Percentiles rank a stretch among this genome's conserved stretches.
Conservation (phyloP, 768 basidiomycete genomes). For the Panellus pusillus region DNA sequence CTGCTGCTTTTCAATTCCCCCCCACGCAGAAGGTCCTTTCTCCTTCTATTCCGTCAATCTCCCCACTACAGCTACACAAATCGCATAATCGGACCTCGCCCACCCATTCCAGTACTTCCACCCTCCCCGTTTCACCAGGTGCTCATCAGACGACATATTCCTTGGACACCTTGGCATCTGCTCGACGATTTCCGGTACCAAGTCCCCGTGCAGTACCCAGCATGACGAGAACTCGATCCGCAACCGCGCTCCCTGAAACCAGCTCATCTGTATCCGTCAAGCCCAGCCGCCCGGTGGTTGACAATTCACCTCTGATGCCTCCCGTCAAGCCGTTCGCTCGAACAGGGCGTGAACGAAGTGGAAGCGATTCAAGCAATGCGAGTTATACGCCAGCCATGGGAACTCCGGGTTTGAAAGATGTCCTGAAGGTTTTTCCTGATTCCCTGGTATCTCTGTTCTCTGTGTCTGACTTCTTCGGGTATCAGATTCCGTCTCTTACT, state of each 20-base stretch:
- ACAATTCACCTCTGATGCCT: slow-evolving; percentile 33
- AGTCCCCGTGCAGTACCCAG: slow-evolving; percentile 31
- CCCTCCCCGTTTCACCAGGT: slow-evolving; percentile 29
- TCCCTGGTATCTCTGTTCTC: slow-evolving; percentile 1
- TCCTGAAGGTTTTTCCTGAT: slow-evolving; percentile 55
- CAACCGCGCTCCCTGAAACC: slow-evolving; percentile 40
- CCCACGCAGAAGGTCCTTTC: slow-evolving; percentile 24
- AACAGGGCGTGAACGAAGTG: slow-evolving; percentile 44
- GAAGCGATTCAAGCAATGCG: slow-evolving; percentile 42
- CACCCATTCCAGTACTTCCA: slow-evolving; percentile 31
- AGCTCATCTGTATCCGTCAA: slow-evolving; percentile 10
- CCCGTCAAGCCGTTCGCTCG: slow-evolving; percentile 48
- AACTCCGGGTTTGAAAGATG: slow-evolving; percentile 68
- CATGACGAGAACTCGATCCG: slow-evolving; percentile 42
- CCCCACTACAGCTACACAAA: slow-evolving; percentile 20
- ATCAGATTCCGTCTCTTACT: slow-evolving; percentile 62
- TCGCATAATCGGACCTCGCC: slow-evolving; percentile 30
- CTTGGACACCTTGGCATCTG: slow-evolving; percentile 44
- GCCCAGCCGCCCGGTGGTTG: slow-evolving; percentile 6
- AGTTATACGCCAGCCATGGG: slow-evolving; percentile 35
- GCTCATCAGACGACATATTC: slow-evolving; percentile 61
- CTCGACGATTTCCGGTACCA: slow-evolving; percentile 25
- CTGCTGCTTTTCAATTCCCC: slow-evolving; percentile 46
- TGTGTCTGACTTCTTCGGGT: neutral
- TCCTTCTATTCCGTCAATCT: slow-evolving; percentile 22